phyloP scores from a whole-genome alignment of 805 yeast genomes.

The Candida andamanensis region DNA sequence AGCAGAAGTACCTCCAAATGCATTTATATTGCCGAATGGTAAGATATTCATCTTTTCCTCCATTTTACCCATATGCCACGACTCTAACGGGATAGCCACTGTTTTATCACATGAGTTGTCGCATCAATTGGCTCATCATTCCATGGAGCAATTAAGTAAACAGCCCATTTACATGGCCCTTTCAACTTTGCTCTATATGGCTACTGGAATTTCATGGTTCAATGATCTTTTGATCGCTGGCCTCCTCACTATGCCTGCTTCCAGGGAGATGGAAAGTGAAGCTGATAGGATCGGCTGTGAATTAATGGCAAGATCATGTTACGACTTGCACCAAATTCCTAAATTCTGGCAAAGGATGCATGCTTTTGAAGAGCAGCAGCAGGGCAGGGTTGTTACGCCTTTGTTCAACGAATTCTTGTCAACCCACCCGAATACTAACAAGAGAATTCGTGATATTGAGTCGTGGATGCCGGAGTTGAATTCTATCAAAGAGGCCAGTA shows the following conservation, averaged over 20 bases:
- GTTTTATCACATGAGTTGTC: slow-evolving; percentile 91
- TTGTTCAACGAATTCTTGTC: slow-evolving; percentile 59
- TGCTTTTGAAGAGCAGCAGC: slow-evolving; percentile 33
- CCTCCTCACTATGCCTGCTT: slow-evolving; percentile 70
- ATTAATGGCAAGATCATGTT: slow-evolving; percentile 89
- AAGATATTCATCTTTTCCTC: slow-evolving; percentile 85
- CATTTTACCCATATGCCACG: slow-evolving; percentile 69
- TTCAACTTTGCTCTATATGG: slow-evolving; percentile 48
- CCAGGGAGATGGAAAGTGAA: slow-evolving; percentile 91
- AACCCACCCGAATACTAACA: slow-evolving; percentile 85
- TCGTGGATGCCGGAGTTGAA: slow-evolving; percentile 63
- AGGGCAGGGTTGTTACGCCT: slow-evolving; percentile 24
- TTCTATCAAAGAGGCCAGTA: slow-evolving; percentile 27
- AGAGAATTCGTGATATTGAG: slow-evolving; percentile 62
- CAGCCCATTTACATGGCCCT: slow-evolving; percentile 64
- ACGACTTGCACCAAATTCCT: slow-evolving; percentile 68
- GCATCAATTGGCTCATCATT: slow-evolving; percentile 90
- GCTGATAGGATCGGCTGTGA: slow-evolving; percentile 93
- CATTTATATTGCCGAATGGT: slow-evolving; percentile 94
- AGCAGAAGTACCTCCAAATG: slow-evolving; percentile 80
- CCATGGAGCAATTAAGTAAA: slow-evolving; percentile 74
- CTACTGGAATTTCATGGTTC: slow-evolving; percentile 56
- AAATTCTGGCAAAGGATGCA: slow-evolving; percentile 82
- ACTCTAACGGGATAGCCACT: slow-evolving; percentile 93
- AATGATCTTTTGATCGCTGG: slow-evolving; percentile 52